A percentile compares a stretch with the other conserved stretches of the same genome.
phyloP scores from a whole-genome alignment of 73 alveolate genomes.

The Uronychia binucleata region DNA sequence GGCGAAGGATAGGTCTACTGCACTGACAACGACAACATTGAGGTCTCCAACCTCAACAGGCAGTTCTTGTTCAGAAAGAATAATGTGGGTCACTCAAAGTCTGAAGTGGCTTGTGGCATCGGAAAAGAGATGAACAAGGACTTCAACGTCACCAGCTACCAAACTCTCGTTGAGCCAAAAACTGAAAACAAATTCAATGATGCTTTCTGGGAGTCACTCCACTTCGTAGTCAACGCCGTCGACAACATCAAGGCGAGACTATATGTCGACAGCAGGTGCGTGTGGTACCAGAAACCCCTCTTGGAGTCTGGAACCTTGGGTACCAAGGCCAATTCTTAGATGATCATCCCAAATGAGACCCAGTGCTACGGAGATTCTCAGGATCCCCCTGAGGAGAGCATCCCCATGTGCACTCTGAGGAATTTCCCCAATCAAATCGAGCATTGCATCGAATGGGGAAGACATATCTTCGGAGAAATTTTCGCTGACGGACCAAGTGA shows the following conservation, averaged over 20 bases:
- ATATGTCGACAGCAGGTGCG: conserved; percentile 97
- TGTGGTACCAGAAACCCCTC: conserved; percentile 96
- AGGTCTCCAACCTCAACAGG: conserved; percentile 96
- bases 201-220: conserved; percentile 95
- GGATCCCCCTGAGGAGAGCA: conserved; percentile 98
- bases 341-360: conserved; percentile 89
- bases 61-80: conserved; percentile 96
- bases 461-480: conserved; percentile 94
- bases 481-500: conserved; percentile 95
- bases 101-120: conserved; percentile 89
- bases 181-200: conserved; percentile 97
- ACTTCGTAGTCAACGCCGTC: conserved; percentile 96
- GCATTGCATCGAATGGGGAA: conserved; percentile 99
- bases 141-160: conserved; percentile 74
- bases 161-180: conserved; percentile 92
- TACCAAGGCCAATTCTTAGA: conserved; percentile 91
- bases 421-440: conserved; percentile 99
- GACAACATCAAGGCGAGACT: conserved; percentile 98
- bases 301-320: conserved; percentile 98
- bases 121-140: conserved; percentile 86
- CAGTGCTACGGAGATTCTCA: conserved; percentile 93
- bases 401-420: conserved; percentile 99
- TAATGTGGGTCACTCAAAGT: conserved; percentile 92
- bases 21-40: conserved; percentile 99
- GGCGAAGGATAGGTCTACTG: conserved; percentile 86